A percentile compares a stretch with the other conserved stretches of the same genome.
phyloP scores from a whole-genome alignment of 371 early-diverging fungal species.

The Mucor circinelloides region DNA sequence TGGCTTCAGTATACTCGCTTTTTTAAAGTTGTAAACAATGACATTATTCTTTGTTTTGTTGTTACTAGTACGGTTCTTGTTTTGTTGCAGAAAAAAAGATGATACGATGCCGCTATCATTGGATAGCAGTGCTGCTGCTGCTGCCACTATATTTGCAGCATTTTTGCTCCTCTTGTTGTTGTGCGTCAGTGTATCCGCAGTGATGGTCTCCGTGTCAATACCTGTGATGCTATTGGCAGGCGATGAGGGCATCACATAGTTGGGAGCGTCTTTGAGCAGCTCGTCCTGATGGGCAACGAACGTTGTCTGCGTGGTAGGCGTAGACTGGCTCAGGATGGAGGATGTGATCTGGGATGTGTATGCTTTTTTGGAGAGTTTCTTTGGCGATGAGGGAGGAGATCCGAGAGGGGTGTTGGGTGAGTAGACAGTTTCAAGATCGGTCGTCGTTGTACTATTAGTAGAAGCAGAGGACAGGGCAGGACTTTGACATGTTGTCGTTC shows the following conservation, averaged over 20 bases:
- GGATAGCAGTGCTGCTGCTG: conserved; percentile 13
- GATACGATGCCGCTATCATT: conserved; percentile 13
- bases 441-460: background rate
- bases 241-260: background rate
- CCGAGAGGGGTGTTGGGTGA: conserved; percentile 15
- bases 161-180: background rate
- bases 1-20: conserved; percentile 32
- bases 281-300: conserved; percentile 13
- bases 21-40: conserved; percentile 30
- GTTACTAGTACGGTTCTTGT: background rate
- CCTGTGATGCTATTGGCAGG: conserved; percentile 8
- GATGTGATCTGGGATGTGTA: conserved; percentile 15
- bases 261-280: background rate
- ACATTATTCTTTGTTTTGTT: conserved; percentile 17
- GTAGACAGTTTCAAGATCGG: background rate
- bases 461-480: conserved; percentile 1
- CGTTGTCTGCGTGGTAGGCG: conserved; percentile 19
- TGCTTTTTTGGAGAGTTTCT: background rate
- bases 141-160: conserved; percentile 5
- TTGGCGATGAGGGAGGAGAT: conserved; percentile 20
- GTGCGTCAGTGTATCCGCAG: background rate
- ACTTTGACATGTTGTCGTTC: background rate
- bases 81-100: conserved; percentile 7
- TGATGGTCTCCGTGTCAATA: background rate
- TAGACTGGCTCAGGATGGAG: conserved; percentile 19